Base-by-base conservation (phyloP, 106 monocot species). In the Chionographis japonica region DNA sequence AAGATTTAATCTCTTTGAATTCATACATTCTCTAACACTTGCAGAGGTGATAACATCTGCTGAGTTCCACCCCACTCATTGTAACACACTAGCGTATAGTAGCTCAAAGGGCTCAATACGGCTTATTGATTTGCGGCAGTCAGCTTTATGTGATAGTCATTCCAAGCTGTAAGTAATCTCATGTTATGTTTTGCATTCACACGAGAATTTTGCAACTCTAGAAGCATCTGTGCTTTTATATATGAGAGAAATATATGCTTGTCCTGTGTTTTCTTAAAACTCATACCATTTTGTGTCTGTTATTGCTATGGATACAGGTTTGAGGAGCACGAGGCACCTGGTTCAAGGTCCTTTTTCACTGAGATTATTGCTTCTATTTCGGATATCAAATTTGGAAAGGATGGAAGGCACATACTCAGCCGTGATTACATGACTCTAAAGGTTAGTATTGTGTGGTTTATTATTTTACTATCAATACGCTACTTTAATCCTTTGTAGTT, bases 11-110 rank as follows among this genome's bases (percentile, higher is more conserved):
- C 42, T 61, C 27, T 27, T 27, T 27, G 27, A 27, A 27, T 27
- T 27, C 27, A 27, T 61, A 6, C 18, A 39, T 36, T 38, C 59
- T 13, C n/a, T 12, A 8, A 54, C 42, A 58, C 58, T 72, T 68
- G 59, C 77, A 85, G 85, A 85, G 77, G 85, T 85, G 35, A 85
- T 85, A 78, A 85, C 85, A 61, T 80, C 74, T n/a, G 85, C 85
- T 16, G 80, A 85, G 58, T 85, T 85, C 42, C 85, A 85, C 71
- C 85, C 85, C 2, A 67, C 49, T 15, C 85, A 85, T 62, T 84
- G 84, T 64, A 79, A 84, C 37, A 83, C 71, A 20, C 56, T 83
- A 68, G 83, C 83, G 19, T 83, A 83, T 78, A 78, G 83, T 68
- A 83, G 83, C 17, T 83, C 83, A 37, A 83, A 83, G 61, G 83